phyloP scores from a whole-genome alignment of 306 rosid species.

The Psophocarpus tetragonolobus region DNA sequence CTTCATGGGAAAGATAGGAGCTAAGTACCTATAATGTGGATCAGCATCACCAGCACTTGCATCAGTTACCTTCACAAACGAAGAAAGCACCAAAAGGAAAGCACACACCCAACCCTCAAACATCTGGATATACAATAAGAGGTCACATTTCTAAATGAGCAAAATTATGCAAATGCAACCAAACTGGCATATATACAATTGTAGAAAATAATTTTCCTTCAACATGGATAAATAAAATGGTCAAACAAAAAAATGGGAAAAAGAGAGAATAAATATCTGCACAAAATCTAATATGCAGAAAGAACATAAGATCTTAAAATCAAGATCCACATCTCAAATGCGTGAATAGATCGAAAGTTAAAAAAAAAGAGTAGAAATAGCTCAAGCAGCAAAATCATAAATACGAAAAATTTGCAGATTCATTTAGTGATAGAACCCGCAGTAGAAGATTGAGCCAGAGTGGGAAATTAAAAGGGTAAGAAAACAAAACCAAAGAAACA shows the following conservation, averaged over 20 bases:
- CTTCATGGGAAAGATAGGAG: neutral
- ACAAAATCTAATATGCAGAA: neutral
- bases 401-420: neutral
- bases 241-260: neutral
- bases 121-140: conserved; percentile 55
- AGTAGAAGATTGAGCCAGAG: neutral
- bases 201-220: neutral
- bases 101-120: conserved; percentile 42
- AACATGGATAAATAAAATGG: neutral
- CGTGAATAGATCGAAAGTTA: neutral
- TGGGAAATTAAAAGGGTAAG: neutral
- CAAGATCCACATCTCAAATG: neutral
- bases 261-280: neutral
- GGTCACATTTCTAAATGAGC: conserved; percentile 24
- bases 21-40: conserved; percentile 66
- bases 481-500: too few species aligned
- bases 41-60: conserved; percentile 87
- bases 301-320: neutral
- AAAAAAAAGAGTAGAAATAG: neutral
- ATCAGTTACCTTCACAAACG: conserved; percentile 44
- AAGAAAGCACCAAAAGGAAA: conserved; percentile 56
- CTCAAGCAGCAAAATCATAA: neutral
- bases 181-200: neutral
- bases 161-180: neutral
- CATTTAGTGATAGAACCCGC: neutral